phyloP scores from a whole-genome alignment of 2,329 filamentous ascomycete genomes.

The Neoscytalidium dimidiatum region DNA sequence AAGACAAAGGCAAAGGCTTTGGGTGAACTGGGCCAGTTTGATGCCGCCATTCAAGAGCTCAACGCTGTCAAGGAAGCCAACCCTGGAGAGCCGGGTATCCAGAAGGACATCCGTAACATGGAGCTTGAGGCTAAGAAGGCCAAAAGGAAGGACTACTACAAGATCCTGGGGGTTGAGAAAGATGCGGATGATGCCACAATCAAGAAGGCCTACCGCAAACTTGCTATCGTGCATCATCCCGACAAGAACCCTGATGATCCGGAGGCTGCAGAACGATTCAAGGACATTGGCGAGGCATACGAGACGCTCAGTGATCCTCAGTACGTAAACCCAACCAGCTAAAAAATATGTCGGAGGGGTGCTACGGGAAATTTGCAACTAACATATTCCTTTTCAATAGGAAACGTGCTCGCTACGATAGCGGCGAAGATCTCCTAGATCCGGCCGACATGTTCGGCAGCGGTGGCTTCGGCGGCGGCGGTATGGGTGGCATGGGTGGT shows the following conservation, averaged over 20 bases:
- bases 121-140: constrained; percentile 98
- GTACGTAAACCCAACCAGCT: constrained; percentile 56
- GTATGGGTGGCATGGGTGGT: constrained; percentile 39
- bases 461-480: constrained; percentile 47
- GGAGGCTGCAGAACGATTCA: constrained; percentile 86
- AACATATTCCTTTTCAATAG: constrained; percentile 30
- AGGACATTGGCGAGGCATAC: constrained; percentile 96
- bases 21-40: constrained; percentile 85
- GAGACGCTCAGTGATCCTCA: constrained; percentile 92
- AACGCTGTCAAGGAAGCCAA: constrained; percentile 83
- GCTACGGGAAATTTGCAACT: too few relatives aligned
- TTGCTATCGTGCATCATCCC: constrained; percentile 91
- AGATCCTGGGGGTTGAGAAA: constrained; percentile 88
- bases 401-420: constrained; percentile 89
- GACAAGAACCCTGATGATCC: constrained; percentile 95
- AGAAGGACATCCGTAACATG: constrained; percentile 83
- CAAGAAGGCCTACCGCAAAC: constrained; percentile 95
- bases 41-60: constrained; percentile 85
- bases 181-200: constrained; percentile 81
- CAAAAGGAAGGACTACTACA: constrained; percentile 97
- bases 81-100: constrained; percentile 76
- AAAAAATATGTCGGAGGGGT: too few relatives aligned
- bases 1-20: constrained; percentile 92
- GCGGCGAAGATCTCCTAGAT: constrained; percentile 87
- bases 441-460: constrained; percentile 81